Percentiles rank a stretch among this genome's conserved stretches.
Evolutionary conservation across 2,329 filamentous ascomycete genomes (phyloP).

Genomic region (Claviceps capensis): DNA sequence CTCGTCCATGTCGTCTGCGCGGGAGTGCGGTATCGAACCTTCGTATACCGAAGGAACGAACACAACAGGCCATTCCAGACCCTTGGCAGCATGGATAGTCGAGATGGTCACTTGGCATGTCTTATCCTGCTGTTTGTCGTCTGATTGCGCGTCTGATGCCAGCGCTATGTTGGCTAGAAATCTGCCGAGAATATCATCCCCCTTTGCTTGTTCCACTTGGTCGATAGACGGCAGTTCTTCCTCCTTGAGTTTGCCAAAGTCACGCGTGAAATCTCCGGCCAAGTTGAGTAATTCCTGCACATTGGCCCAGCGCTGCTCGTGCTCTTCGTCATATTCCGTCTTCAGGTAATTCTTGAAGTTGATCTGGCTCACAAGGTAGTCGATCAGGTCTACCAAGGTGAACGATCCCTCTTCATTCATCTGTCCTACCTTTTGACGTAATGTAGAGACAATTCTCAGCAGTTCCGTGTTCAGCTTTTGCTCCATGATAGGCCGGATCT

Average conservation of each 20-base stretch:
- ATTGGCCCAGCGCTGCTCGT: conserved; percentile 73
- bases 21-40: conserved; percentile 78
- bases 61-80: conserved; percentile 89
- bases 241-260: conserved; percentile 30
- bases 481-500: conserved; percentile 35
- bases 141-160: conserved; percentile 62
- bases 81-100: conserved; percentile 92
- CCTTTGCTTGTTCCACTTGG: conserved; percentile 53
- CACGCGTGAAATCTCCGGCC: conserved; percentile 54
- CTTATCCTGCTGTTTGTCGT: conserved; percentile 40
- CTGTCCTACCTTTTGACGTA: conserved; percentile 17
- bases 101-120: conserved; percentile 70
- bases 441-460: conserved; percentile 26
- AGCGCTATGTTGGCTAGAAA: conserved; percentile 87
- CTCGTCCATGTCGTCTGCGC: conserved; percentile 75
- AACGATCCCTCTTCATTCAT: conserved; percentile 15
- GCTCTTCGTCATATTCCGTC: conserved; percentile 56
- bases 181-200: conserved; percentile 49
- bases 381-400: conserved; percentile 34
- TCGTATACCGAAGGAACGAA: conserved; percentile 85
- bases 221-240: conserved; percentile 55
- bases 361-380: conserved; percentile 48
- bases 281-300: conserved; percentile 77
- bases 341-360: conserved; percentile 63
- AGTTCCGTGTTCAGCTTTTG: conserved; percentile 39